Evolutionary conservation across 1,139 yeast species (phyloP), one percentile per base, ranked within the genome.

Genomic region (Lizanozyma gosingica): DNA sequence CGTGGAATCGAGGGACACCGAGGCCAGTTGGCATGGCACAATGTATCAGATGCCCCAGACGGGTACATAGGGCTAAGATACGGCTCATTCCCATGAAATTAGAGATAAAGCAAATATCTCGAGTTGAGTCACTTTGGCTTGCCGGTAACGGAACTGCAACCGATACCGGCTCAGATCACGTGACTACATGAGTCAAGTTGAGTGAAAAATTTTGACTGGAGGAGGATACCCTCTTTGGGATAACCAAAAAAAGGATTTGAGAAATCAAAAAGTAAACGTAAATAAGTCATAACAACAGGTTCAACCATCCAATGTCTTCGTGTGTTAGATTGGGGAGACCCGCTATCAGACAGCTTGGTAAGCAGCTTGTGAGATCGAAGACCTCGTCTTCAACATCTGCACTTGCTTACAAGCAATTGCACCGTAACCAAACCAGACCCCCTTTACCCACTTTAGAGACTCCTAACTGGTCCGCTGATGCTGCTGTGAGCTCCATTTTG

Each of bases 401-500:
- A 2, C 70, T 92, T 61, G 96, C 97, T 14, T 92, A 92, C 70
- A 92, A 92, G 65, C 83, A 87, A 34, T 71, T 90, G 50, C 96
- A 88, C 63, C 78, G 85, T 55, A 85, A 87, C 60, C 84, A 81
- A 54, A 79, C 78, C 54, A 80, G 92, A 60, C 97, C 97, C 35
- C 85, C 95, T 36, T 74, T 92, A 51, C 98, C 98, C 43, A 84
- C 94, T n/a, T 72, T 90, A 51, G 97, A 88, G 49, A 81, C 96
- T 15, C 97, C 97, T 45, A 78, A 78, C 55, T 87, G 97, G 95
- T 83, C 94, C 32, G 94, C 96, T 22, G 86, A 86, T 52, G 86
- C 95, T 35, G 98, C 97, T 8, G 96, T 92, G 39, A 84, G 95
- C 9, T 87, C 97, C 15, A 92, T 92, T 50, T 71, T 92, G 50